phyloP scores from a whole-genome alignment of 768 basidiomycete species.

The Naganishia friedmannii region DNA sequence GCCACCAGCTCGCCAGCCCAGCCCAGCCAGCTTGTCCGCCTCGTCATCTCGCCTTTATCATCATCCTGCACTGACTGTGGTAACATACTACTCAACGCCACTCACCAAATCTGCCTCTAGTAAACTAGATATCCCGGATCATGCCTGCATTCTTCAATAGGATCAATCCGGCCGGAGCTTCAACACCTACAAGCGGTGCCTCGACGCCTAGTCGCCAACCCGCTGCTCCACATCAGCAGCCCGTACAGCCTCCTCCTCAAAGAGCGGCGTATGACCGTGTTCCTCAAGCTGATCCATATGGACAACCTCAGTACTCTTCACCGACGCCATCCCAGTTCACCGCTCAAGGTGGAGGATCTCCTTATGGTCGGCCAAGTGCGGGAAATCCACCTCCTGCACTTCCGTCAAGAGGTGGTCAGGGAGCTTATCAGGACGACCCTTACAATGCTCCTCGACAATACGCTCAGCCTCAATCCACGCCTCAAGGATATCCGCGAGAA shows the following conservation, averaged over 20 bases:
- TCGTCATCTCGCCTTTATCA: slow-evolving; percentile 14
- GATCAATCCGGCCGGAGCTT: neutral
- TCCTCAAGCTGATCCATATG: slow-evolving; percentile 13
- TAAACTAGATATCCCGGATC: neutral
- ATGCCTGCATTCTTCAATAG: slow-evolving; percentile 22
- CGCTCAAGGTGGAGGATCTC: neutral
- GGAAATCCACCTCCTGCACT: neutral
- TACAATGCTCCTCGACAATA: neutral
- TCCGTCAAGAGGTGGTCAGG: slow-evolving; percentile 2
- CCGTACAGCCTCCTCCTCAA: slow-evolving; percentile 20
- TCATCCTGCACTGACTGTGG: neutral
- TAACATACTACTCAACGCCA: too few relatives aligned
- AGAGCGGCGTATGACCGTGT: slow-evolving; percentile 10
- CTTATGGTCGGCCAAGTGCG: neutral
- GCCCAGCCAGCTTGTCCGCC: neutral
- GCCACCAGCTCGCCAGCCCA: too few relatives aligned
- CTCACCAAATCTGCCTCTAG: neutral
- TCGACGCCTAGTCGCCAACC: slow-evolving; percentile 10
- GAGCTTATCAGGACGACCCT: slow-evolving; percentile 20
- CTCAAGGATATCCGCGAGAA: slow-evolving; percentile 23
- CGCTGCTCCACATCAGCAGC: slow-evolving; percentile 12
- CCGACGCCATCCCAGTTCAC: neutral
- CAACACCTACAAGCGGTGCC: slow-evolving; percentile 4
- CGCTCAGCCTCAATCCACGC: neutral
- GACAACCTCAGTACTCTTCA: slow-evolving; percentile 11